Evolutionary conservation across 139 green algal species (phyloP).

Genomic region (Zygnema cylindricum): DNA sequence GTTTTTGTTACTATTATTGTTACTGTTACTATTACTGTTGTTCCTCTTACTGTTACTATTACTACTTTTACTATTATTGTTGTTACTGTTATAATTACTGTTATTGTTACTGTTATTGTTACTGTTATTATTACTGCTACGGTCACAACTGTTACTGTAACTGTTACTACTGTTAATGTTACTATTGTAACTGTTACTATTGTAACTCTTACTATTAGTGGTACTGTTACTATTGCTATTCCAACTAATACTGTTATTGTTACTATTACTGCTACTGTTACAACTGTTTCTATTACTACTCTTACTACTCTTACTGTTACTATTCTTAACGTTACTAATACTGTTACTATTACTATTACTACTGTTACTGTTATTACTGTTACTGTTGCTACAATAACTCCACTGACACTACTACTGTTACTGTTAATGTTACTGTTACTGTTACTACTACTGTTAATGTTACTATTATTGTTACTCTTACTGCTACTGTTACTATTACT

Average conservation of each 20-base stretch:
- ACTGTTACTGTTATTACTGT: slow-evolving; percentile 5
- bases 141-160: slow-evolving; percentile 16
- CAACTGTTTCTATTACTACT: neutral
- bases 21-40: neutral
- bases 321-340: slow-evolving; percentile 2
- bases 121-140: slow-evolving; percentile 15
- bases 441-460: slow-evolving; percentile 20
- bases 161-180: slow-evolving; percentile 23
- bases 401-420: slow-evolving; percentile 16
- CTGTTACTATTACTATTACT: slow-evolving; percentile 3
- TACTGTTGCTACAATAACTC: slow-evolving; percentile 1
- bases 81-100: neutral
- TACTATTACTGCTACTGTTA: neutral
- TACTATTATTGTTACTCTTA: slow-evolving; percentile 5
- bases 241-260: neutral
- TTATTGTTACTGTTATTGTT: slow-evolving; percentile 27
- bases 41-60: neutral
- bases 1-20: neutral
- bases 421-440: slow-evolving; percentile 23
- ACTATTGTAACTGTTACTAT: slow-evolving; percentile 10
- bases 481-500: neutral
- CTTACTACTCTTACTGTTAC: neutral
- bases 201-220: neutral
- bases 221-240: neutral
- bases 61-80: neutral